These are phyloP conservation scores for Pilatotrama ljubarskyi DNA, from an alignment of 768 basidiomycete species.

Conservation along the genomic window DNA sequence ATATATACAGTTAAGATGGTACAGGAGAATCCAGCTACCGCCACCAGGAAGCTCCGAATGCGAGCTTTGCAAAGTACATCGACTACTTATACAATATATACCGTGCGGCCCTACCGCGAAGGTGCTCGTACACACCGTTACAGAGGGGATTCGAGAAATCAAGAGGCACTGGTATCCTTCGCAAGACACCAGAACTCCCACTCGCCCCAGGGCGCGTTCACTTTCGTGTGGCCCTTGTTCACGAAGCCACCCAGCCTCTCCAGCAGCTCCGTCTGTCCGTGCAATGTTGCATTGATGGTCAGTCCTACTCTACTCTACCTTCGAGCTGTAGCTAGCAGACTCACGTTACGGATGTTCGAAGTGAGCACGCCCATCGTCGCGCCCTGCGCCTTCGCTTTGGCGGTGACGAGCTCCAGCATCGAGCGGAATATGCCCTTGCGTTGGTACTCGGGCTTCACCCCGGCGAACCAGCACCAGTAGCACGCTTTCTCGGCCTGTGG, in stretches of 20 bases:
- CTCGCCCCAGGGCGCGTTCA: slow-evolving; percentile 6
- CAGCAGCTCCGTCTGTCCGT: background rate
- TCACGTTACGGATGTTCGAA: background rate
- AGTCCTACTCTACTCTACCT: no score
- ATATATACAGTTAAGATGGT: no score
- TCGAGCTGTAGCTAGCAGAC: no score
- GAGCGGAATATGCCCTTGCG: slow-evolving; percentile 13
- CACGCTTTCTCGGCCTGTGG: slow-evolving; percentile 6
- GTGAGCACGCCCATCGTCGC: background rate
- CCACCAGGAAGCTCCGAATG: no score
- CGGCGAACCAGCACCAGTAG: slow-evolving; percentile 22
- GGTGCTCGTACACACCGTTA: no score
- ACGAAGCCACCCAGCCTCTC: background rate
- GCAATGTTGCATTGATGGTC: no score
- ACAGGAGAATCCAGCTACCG: no score
- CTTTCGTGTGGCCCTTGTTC: background rate
- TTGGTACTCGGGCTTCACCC: slow-evolving; percentile 21
- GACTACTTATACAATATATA: no score
- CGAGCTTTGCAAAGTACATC: no score
- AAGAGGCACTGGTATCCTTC: background rate
- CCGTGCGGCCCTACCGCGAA: no score
- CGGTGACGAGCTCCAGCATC: slow-evolving; percentile 10
- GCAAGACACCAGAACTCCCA: slow-evolving; percentile 2
- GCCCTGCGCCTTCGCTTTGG: slow-evolving; percentile 8
- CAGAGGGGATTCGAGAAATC: background rate